These are phyloP conservation scores for Schwanniomyces vanrijiae DNA, from an alignment of 805 yeast genomes.

Conservation along the genomic window DNA sequence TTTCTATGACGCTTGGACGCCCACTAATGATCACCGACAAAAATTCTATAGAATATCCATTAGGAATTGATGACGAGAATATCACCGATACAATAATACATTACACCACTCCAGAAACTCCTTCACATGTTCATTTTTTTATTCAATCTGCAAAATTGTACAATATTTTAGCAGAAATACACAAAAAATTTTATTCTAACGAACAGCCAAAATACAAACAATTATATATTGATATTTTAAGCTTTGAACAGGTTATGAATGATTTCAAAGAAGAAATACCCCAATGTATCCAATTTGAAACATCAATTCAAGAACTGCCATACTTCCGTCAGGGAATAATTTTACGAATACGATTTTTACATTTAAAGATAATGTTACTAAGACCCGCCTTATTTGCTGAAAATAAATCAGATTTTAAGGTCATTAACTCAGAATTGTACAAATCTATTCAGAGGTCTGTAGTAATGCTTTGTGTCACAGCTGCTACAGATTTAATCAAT, in stretches of 20 bases:
- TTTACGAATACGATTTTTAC: slow-evolving; percentile 9
- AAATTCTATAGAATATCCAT: slow-evolving; percentile 12
- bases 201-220: slow-evolving; percentile 6
- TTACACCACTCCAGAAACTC: slow-evolving; percentile 6
- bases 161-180: slow-evolving; percentile 16
- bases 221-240: slow-evolving; percentile 7
- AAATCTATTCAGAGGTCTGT: slow-evolving; percentile 7
- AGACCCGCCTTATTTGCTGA: slow-evolving; percentile 10
- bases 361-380: slow-evolving; percentile 11
- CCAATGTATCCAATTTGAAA: slow-evolving; percentile 5
- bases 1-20: slow-evolving; percentile 23
- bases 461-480: slow-evolving; percentile 8
- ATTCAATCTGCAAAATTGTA: slow-evolving; percentile 15
- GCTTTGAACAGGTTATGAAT: slow-evolving; percentile 8
- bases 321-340: slow-evolving; percentile 11
- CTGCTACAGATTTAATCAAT: slow-evolving; percentile 9
- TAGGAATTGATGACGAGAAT: slow-evolving; percentile 16
- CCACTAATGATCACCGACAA: slow-evolving; percentile 19
- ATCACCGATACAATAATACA: slow-evolving; percentile 11
- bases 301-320: slow-evolving; percentile 4
- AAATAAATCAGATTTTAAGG: background rate
- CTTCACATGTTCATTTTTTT: slow-evolving; percentile 16
- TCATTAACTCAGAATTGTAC: slow-evolving; percentile 5
- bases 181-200: slow-evolving; percentile 10
- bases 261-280: slow-evolving; percentile 9